Conservation (phyloP, 2,329 filamentous ascomycete genomes). For the Emergomyces orientalis region DNA sequence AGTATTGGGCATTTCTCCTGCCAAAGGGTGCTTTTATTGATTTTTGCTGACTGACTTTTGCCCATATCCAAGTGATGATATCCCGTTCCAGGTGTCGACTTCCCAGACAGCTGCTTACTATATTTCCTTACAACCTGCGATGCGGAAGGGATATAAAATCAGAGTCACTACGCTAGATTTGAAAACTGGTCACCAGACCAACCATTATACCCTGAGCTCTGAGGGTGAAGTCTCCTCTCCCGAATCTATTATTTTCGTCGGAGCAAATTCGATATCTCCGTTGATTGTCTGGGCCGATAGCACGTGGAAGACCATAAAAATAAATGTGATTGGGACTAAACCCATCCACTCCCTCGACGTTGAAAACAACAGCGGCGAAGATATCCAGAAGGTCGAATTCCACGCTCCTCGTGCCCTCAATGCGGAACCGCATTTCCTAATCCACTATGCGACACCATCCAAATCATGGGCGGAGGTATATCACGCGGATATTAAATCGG, state of each 20-base stretch:
- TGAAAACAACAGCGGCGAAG: conserved; percentile 33
- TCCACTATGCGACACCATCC: conserved; percentile 62
- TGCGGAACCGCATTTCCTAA: conserved; percentile 71
- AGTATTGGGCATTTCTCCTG: neutral
- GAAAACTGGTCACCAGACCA: conserved; percentile 59
- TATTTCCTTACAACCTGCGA: conserved; percentile 60
- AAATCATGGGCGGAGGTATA: conserved; percentile 79
- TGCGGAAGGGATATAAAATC: conserved; percentile 61
- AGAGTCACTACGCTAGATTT: conserved; percentile 67
- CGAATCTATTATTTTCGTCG: conserved; percentile 33
- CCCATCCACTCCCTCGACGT: conserved; percentile 32
- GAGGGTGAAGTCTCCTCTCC: conserved; percentile 57
- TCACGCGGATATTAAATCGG: conserved; percentile 65
- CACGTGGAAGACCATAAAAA: conserved; percentile 34
- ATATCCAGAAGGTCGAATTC: conserved; percentile 50
- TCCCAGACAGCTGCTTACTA: conserved; percentile 63
- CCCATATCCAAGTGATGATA: conserved; percentile 50
- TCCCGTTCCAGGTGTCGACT: conserved; percentile 65
- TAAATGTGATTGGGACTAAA: conserved; percentile 38
- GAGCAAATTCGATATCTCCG: conserved; percentile 33
- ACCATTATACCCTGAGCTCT: conserved; percentile 61
- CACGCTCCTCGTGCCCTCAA: conserved; percentile 66
- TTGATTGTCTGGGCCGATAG: conserved; percentile 40
- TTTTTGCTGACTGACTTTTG: conserved; percentile 14
- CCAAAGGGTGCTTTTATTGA: neutral